Base-by-base conservation (phyloP, 257 asterid genomes). In the Nicotiana otophora region DNA sequence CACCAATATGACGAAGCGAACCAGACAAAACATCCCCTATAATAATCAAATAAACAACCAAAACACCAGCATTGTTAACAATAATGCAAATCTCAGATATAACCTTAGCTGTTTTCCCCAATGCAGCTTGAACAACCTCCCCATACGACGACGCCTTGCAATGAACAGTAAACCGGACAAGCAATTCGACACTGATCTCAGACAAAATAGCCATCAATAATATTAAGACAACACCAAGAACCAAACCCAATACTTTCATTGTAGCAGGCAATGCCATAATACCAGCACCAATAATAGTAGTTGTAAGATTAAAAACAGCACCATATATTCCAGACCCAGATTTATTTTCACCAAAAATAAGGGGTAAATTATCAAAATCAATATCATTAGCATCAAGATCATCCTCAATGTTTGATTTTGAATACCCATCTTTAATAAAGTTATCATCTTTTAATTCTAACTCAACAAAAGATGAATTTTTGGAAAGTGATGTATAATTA, bases 241-340 rank as follows among this genome's bases (percentile, higher is more conserved):
- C 87, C 34, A 95, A 62, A 12, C 99, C 99, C 85, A 95, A 82
- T 81, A 95, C 97, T 81, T 93, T 93, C 98, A 93, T 92, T 0
- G 99, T 87, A 54, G 98, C 98, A 5, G 99, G 98, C 84, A 95
- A 83, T 83, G 99, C 98, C 99, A 95, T 95, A 80, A 95, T 92
- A 70, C 99, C 99, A 39, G 99, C 99, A 75, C 99, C 99, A 60
- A 95, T 89, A 53, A 95, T 86, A 3, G 97, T 86, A 6, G 99
- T 95, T 20, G 99, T 91, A 87, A 95, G 99, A 86, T 95, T 95
- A 62, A 93, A 95, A 77, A 95, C 96, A 80, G 99, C 99, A 53
- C 97, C 96, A 86, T 84, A 88, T 51, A 95, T 86, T 26, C 90
- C 92, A 31, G 97, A 91, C 30, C 89, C 94, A 6, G 97, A 80